Evolutionary conservation across 768 basidiomycete species (phyloP).

Genomic region (Pleurotus pulmonarius): DNA sequence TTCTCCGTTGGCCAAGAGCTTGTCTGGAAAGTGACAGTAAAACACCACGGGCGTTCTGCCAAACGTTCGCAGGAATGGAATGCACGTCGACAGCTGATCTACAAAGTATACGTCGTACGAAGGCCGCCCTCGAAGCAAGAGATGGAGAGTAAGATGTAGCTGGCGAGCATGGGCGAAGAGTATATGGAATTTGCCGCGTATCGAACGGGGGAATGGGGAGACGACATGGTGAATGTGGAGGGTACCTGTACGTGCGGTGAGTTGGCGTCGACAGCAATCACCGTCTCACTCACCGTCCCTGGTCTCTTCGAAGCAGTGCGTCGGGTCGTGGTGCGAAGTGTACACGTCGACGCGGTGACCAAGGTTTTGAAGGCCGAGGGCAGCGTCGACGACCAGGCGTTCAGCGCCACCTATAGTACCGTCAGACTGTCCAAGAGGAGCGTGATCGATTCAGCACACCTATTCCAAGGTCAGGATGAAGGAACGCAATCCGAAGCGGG

Average conservation of each 20-base stretch:
- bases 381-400: slow-evolving; percentile 91
- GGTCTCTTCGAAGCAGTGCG: slow-evolving; percentile 93
- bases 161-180: slow-evolving; percentile 87
- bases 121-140: slow-evolving; percentile 48
- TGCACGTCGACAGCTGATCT: slow-evolving; percentile 90
- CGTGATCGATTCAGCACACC: slow-evolving; percentile 42
- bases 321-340: slow-evolving; percentile 87
- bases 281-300: slow-evolving; percentile 82
- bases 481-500: slow-evolving; percentile 64
- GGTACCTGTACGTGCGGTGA: slow-evolving; percentile 52
- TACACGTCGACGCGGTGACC: slow-evolving; percentile 89
- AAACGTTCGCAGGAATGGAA: slow-evolving; percentile 74
- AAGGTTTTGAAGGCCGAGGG: slow-evolving; percentile 77
- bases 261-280: too few relatives aligned
- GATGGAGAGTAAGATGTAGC: slow-evolving; percentile 68
- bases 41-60: slow-evolving; percentile 83
- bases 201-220: slow-evolving; percentile 76
- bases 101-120: slow-evolving; percentile 86
- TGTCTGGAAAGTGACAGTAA: slow-evolving; percentile 98
- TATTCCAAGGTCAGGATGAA: slow-evolving; percentile 94
- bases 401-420: slow-evolving; percentile 81
- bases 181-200: slow-evolving; percentile 82
- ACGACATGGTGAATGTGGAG: slow-evolving; percentile 69
- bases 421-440: slow-evolving; percentile 10
- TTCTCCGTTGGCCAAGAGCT: slow-evolving; percentile 74